Evolutionary conservation across 2,329 filamentous ascomycete genomes (phyloP).

Genomic region (Macrophomina phaseolina): DNA sequence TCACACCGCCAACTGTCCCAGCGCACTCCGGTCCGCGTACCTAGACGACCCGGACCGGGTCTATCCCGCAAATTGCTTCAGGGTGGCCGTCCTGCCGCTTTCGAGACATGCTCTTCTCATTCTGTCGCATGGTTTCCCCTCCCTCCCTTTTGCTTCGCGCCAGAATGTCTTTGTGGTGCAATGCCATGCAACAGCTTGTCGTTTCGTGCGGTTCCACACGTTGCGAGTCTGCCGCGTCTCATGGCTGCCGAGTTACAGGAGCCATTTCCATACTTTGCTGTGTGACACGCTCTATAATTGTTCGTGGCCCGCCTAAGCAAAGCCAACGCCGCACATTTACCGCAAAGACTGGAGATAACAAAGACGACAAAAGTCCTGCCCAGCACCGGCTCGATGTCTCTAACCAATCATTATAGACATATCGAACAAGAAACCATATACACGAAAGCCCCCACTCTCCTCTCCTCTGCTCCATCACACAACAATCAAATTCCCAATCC

Average conservation of each 20-base stretch:
- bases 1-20: neutral
- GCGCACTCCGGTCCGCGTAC: neutral
- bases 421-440: neutral
- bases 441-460: neutral
- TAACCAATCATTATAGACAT: constrained; percentile 1
- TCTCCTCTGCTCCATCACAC: constrained; percentile 34
- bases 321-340: too few species aligned
- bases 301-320: too few species aligned
- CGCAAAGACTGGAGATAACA: too few species aligned
- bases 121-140: neutral
- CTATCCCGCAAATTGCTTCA: neutral
- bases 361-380: too few species aligned
- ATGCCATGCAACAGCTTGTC: too few species aligned
- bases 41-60: neutral
- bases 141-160: too few species aligned
- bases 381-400: constrained; percentile 7
- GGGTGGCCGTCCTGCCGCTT: neutral
- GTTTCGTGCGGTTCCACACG: too few species aligned
- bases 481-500: constrained; percentile 80
- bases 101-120: neutral
- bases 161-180: too few species aligned
- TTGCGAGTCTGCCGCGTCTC: too few species aligned
- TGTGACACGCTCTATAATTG: too few species aligned
- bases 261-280: too few species aligned
- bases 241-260: too few species aligned